A percentile compares a stretch with the other conserved stretches of the same genome.
Evolutionary conservation across 2,329 filamentous ascomycete species (phyloP).

Genomic region (Aureobasidium zeae): DNA sequence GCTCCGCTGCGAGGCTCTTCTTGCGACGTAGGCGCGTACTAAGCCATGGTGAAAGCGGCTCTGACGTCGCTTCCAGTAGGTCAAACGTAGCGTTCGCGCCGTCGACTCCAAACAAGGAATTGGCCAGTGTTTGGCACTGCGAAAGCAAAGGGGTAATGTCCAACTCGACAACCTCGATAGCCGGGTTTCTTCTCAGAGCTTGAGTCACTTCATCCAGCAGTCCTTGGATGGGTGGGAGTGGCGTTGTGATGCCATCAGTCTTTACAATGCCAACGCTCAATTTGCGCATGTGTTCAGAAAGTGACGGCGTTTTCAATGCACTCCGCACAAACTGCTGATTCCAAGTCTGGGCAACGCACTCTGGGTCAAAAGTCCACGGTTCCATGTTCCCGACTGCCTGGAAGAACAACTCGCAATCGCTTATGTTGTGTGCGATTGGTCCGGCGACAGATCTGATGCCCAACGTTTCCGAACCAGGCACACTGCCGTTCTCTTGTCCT

Average conservation of each 20-base stretch:
- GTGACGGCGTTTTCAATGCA: constrained; percentile 1
- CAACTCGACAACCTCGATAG: constrained; percentile 50
- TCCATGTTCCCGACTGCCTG: constrained; percentile 44
- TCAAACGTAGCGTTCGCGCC: constrained; percentile 49
- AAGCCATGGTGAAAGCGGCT: constrained; percentile 54
- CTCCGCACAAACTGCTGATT: constrained; percentile 19
- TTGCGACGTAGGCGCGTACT: constrained; percentile 42
- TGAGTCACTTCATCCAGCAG: constrained; percentile 39
- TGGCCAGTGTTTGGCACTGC: constrained; percentile 48
- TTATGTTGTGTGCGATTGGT: constrained; percentile 39
- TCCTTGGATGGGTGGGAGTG: constrained; percentile 42
- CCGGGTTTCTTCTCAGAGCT: constrained; percentile 25
- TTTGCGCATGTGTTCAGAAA: constrained; percentile 1
- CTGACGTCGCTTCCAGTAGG: constrained; percentile 45
- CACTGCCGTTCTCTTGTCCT: constrained; percentile 40
- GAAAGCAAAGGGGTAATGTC: constrained; percentile 44
- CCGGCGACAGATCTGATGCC: constrained; percentile 37
- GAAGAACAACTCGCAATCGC: constrained; percentile 46
- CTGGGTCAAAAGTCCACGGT: constrained; percentile 42
- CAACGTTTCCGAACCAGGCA: constrained; percentile 40
- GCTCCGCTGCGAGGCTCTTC: constrained; percentile 37
- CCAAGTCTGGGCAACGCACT: constrained; percentile 35
- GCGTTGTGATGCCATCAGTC: constrained; percentile 42
- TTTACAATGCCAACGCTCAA: constrained; percentile 41
- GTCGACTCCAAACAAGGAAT: constrained; percentile 50